Evolutionary conservation across 352 stramenopile species (phyloP), one percentile per base, ranked within the genome.

Genomic region (Blastocystis sp.): DNA sequence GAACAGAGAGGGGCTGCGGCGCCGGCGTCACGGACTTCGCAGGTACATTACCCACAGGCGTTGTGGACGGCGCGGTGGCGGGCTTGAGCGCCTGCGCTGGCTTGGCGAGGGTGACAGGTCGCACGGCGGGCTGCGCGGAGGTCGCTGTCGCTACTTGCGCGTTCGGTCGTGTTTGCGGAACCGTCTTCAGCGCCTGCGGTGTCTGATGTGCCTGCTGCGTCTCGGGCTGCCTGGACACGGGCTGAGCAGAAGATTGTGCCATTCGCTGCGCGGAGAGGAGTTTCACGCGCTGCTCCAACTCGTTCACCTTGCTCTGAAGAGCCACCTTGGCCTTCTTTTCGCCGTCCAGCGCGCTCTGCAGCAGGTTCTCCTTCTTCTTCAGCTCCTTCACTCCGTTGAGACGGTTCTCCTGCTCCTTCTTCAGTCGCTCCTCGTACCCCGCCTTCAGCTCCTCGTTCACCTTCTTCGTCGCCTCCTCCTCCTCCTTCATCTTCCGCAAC

Each of bases 331-430:
- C n/a, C 33, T 85, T 67, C 29, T 12, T 59, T 35, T 67, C 61
- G 2, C 51, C 26, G 9, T 37, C 10, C 33, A 41, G 41, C 41
- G 63, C 21, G 29, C n/a, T 26, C 41, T 62, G 71, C 16, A 85
- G 26, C 6, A 4, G 12, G n/a, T 69, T 24, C n/a, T 37, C 50
- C n/a, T 41, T 3, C 59, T 69, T 62, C 50, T 45, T 41, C 45
- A 33, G 19, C 59, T 85, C 16, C 37, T 50, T 33, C 35, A 37
- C 37, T 0, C n/a, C 21, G 51, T 33, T 31, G 16, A 45, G 26
- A 13, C 70, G 41, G 19, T 31, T 35, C 51, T 67, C 33, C 59
- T 59, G 16, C 74, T 85, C 33, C 51, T 66, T 67, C 33, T 59
- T 41, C 33, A 77, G 50, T 29, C 55, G 31, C 66, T 45, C 66